Conservation (phyloP, 192 early-diverging fungal genomes). For the Coemansia sp. region DNA sequence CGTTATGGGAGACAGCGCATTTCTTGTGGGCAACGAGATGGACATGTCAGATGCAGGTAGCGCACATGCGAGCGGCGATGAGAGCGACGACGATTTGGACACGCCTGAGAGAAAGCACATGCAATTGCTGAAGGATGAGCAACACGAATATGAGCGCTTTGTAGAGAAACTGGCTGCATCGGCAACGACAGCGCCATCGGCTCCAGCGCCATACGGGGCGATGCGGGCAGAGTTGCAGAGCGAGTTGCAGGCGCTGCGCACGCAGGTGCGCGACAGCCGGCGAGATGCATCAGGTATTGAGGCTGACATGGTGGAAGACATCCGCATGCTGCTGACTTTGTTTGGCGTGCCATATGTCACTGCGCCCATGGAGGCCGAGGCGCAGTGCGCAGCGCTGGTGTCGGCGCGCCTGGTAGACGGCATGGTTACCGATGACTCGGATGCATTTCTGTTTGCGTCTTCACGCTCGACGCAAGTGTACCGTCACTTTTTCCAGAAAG, state of each 20-base stretch:
- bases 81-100: conserved; percentile 49
- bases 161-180: conserved; percentile 30
- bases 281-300: conserved; percentile 41
- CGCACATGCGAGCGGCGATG: conserved; percentile 20
- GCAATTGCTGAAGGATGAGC: conserved; percentile 52
- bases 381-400: conserved; percentile 84
- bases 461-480: conserved; percentile 61
- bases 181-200: not conserved
- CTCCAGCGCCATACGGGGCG: conserved; percentile 3
- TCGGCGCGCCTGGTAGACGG: conserved; percentile 76
- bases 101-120: conserved; percentile 13
- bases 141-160: conserved; percentile 68
- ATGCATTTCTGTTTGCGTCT: conserved; percentile 93
- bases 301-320: conserved; percentile 52
- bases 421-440: conserved; percentile 95
- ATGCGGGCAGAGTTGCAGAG: conserved; percentile 36
- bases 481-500: conserved; percentile 91
- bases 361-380: conserved; percentile 97
- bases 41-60: conserved; percentile 6
- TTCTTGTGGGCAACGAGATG: not conserved
- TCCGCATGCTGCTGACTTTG: conserved; percentile 72
- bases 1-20: not conserved
- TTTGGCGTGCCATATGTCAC: conserved; percentile 95
- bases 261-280: conserved; percentile 31
- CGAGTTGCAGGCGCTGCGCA: conserved; percentile 31